These are phyloP conservation scores for Metschnikowia kofuensis DNA, from an alignment of 805 yeast genomes.

Conservation along the genomic window DNA sequence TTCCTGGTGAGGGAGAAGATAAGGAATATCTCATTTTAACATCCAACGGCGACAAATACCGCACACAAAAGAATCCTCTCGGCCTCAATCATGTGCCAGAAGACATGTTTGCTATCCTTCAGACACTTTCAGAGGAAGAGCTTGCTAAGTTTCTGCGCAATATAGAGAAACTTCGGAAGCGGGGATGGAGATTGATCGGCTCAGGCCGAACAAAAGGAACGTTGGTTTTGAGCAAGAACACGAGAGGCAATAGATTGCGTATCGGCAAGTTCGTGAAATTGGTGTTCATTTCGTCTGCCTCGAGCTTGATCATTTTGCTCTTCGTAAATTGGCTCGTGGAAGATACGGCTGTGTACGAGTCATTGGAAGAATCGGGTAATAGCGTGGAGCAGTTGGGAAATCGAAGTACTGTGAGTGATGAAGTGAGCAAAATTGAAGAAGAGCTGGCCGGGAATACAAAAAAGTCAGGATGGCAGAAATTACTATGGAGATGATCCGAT, in stretches of 20 bases:
- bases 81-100: constrained; percentile 34
- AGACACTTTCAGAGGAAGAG: constrained; percentile 32
- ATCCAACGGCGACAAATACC: constrained; percentile 33
- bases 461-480: background rate
- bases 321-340: constrained; percentile 26
- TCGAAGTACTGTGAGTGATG: too few relatives aligned
- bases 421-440: too few relatives aligned
- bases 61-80: constrained; percentile 37
- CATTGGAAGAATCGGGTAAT: background rate
- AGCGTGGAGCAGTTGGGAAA: too few relatives aligned
- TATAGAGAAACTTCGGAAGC: constrained; percentile 42
- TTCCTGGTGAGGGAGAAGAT: constrained; percentile 13
- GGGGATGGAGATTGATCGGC: constrained; percentile 56
- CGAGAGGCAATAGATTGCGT: background rate
- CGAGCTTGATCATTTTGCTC: constrained; percentile 20
- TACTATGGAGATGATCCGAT: background rate
- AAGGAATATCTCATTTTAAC: constrained; percentile 31
- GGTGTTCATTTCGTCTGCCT: constrained; percentile 27
- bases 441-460: too few relatives aligned
- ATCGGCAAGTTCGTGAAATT: constrained; percentile 16
- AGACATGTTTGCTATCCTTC: constrained; percentile 42
- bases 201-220: constrained; percentile 30
- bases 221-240: constrained; percentile 15
- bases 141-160: constrained; percentile 31
- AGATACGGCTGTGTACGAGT: constrained; percentile 1